These are phyloP conservation scores for Calocybe indica DNA, from an alignment of 768 basidiomycete species.

Conservation along the genomic window DNA sequence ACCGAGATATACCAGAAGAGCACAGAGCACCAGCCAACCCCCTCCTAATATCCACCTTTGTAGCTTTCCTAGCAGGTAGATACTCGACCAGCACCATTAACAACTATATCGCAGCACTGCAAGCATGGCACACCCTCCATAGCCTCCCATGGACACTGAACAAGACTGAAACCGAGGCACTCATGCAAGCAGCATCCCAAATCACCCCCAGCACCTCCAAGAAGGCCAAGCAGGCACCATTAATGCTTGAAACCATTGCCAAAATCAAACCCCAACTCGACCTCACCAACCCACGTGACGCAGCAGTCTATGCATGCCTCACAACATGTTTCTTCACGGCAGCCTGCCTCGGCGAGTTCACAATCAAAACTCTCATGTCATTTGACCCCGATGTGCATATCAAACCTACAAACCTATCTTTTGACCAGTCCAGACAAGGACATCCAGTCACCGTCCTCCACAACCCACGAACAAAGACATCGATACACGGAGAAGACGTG, in stretches of 20 bases:
- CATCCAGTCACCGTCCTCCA: not conserved
- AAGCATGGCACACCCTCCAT: constrained; percentile 41
- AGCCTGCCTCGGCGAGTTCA: constrained; percentile 30
- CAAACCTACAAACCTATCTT: not conserved
- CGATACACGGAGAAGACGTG: not conserved
- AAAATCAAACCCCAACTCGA: constrained; percentile 15
- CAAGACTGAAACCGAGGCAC: constrained; percentile 14
- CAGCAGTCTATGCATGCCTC: constrained; percentile 30
- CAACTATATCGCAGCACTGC: constrained; percentile 30
- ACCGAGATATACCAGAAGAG: constrained; percentile 7
- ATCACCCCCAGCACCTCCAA: constrained; percentile 23
- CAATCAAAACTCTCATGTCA: constrained; percentile 17
- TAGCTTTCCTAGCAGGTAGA: constrained; percentile 21
- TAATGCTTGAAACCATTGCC: constrained; percentile 16
- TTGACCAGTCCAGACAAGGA: not conserved
- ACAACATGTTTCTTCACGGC: constrained; percentile 30
- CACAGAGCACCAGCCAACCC: not conserved
- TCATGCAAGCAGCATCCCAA: constrained; percentile 21
- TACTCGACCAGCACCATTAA: constrained; percentile 23
- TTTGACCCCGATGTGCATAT: not conserved
- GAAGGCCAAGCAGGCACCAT: constrained; percentile 18
- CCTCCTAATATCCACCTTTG: not conserved
- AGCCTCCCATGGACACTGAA: constrained; percentile 24
- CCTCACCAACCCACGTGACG: constrained; percentile 20
- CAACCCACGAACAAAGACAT: not conserved